Conservation (phyloP, 805 yeast species). For the Ogataea sp. region DNA sequence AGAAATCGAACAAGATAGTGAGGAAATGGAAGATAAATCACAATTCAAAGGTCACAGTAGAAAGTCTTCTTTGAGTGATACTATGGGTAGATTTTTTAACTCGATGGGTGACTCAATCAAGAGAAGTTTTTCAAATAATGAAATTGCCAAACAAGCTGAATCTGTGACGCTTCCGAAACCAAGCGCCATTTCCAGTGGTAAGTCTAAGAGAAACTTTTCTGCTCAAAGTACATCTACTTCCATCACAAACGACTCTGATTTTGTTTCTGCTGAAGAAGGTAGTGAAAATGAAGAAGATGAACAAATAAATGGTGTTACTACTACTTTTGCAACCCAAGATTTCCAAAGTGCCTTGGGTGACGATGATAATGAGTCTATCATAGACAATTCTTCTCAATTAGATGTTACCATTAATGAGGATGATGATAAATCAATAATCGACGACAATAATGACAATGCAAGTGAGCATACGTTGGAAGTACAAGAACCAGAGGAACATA, state of each 20-base stretch:
- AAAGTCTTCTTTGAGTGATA: constrained; percentile 10
- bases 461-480: too few relatives aligned
- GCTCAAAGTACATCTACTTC: constrained; percentile 17
- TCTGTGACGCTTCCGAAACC: neutral
- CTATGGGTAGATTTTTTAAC: constrained; percentile 13
- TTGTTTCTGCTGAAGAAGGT: constrained; percentile 25
- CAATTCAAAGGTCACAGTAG: constrained; percentile 1
- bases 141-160: neutral
- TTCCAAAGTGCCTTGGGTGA: neutral
- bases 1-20: neutral
- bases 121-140: constrained; percentile 8
- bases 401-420: neutral
- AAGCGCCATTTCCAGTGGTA: too few relatives aligned
- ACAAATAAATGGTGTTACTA: constrained; percentile 5
- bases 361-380: too few relatives aligned
- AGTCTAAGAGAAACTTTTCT: constrained; percentile 14
- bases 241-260: constrained; percentile 20
- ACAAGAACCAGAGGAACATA: neutral
- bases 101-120: constrained; percentile 11
- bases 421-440: neutral
- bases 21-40: neutral
- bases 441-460: neutral
- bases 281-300: constrained; percentile 11
- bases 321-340: neutral
- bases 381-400: too few relatives aligned